These are phyloP conservation scores for Geosmithia morbida DNA, from an alignment of 2,329 filamentous ascomycete genomes.

Conservation along the genomic window DNA sequence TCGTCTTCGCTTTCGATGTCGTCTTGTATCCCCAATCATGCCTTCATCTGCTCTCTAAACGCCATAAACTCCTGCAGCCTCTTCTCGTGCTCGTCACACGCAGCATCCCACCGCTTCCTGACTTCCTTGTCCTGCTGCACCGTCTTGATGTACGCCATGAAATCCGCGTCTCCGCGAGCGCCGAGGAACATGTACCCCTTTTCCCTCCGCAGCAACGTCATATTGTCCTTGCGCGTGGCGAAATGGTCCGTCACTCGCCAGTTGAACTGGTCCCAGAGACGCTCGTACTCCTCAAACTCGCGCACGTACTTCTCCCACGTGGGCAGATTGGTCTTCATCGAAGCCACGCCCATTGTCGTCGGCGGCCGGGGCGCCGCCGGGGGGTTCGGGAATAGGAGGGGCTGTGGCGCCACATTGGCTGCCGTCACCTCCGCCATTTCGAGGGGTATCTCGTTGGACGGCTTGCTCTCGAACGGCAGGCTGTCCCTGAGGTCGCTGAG, in stretches of 20 bases:
- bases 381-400: conserved; percentile 29
- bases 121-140: conserved; percentile 51
- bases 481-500: conserved; percentile 40
- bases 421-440: conserved; percentile 6
- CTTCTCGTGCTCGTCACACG: conserved; percentile 43
- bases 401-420: conserved; percentile 4
- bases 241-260: conserved; percentile 41
- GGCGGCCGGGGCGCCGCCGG: conserved; percentile 36
- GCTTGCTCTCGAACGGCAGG: conserved; percentile 39
- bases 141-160: conserved; percentile 43
- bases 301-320: conserved; percentile 36
- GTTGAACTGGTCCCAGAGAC: conserved; percentile 33
- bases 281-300: conserved; percentile 39
- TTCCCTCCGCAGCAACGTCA: conserved; percentile 19
- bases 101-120: conserved; percentile 43
- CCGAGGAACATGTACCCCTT: conserved; percentile 32
- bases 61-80: conserved; percentile 43
- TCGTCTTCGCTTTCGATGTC: too few relatives aligned
- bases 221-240: conserved; percentile 29
- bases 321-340: conserved; percentile 24
- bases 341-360: conserved; percentile 23
- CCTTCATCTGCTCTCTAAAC: conserved; percentile 27
- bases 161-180: conserved; percentile 25
- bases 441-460: conserved; percentile 26
- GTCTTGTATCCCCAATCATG: too few relatives aligned